Conservation (phyloP, 78 protist species). For the Isochrysis galbana region DNA sequence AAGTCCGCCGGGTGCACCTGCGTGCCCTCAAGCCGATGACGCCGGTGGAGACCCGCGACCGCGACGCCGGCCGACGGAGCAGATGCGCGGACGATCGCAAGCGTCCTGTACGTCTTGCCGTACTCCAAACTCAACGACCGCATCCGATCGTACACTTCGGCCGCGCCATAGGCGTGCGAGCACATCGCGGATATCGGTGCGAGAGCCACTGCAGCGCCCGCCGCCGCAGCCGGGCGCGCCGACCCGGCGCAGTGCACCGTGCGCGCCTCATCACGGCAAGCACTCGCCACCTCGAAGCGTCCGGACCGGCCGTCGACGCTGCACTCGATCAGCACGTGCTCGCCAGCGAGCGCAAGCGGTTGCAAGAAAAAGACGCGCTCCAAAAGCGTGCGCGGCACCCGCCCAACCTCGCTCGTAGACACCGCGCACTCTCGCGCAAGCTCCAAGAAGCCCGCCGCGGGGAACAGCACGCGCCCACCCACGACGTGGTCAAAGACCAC, state of each 20-base stretch:
- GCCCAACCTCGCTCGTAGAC: neutral
- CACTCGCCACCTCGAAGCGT: neutral
- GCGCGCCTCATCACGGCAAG: neutral
- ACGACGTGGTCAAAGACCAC: neutral
- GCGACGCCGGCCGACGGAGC: neutral
- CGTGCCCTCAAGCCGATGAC: neutral
- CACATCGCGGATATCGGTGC: neutral
- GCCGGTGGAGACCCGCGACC: neutral
- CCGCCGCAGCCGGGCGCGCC: neutral
- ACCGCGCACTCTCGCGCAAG: neutral
- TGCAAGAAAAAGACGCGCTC: neutral
- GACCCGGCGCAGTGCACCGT: neutral
- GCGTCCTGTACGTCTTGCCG: neutral
- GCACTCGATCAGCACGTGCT: neutral
- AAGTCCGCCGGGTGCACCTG: neutral
- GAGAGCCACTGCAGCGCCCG: neutral
- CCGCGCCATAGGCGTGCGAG: neutral
- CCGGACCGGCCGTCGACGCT: neutral
- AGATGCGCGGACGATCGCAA: neutral
- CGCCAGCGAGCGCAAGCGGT: neutral
- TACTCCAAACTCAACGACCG: neutral
- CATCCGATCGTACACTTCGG: neutral
- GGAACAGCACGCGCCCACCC: neutral
- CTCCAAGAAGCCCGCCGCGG: neutral
- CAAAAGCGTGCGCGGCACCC: neutral